A percentile compares a stretch with the other conserved stretches of the same genome.
phyloP scores from a whole-genome alignment of 2,329 filamentous ascomycete genomes.

The Fusarium floridanum region DNA sequence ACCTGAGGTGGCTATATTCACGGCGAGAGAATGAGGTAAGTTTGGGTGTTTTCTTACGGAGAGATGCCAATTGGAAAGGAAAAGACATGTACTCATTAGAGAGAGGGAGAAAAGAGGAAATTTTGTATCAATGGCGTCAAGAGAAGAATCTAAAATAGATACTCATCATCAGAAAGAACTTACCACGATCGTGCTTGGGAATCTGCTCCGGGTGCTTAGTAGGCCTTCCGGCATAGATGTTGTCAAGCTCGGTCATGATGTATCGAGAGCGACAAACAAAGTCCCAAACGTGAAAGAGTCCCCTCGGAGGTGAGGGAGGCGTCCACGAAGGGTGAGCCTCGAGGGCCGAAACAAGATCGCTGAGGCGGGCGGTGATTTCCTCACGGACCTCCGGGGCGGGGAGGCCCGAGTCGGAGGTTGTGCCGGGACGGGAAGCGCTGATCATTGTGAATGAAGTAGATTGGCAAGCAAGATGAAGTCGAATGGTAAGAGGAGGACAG shows the following conservation, averaged over 20 bases:
- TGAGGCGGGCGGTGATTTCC: conserved; percentile 44
- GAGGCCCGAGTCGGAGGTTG: conserved; percentile 27
- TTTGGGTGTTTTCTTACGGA: background rate
- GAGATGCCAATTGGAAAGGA: background rate
- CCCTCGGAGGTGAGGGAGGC: conserved; percentile 43
- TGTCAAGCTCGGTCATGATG: conserved; percentile 58
- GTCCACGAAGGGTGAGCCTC: conserved; percentile 48
- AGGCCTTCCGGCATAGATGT: conserved; percentile 50
- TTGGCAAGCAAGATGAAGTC: too few relatives aligned
- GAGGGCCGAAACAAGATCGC: conserved; percentile 47
- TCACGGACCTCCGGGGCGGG: conserved; percentile 45
- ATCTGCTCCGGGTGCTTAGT: conserved; percentile 54
- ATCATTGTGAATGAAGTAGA: conserved; percentile 21
- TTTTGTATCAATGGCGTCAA: background rate
- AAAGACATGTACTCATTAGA: background rate
- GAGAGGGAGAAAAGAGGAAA: background rate
- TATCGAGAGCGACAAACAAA: conserved; percentile 57
- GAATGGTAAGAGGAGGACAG: too few relatives aligned
- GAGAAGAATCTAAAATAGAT: background rate
- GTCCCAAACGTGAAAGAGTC: conserved; percentile 57
- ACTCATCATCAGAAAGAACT: conserved; percentile 15
- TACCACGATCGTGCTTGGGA: conserved; percentile 45
- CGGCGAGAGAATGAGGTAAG: background rate
- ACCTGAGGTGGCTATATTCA: conserved; percentile 33
- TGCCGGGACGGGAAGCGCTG: conserved; percentile 13